A percentile compares a stretch with the other conserved stretches of the same genome.
Conservation (phyloP, 169 alveolate species). For the Perkinsus olseni region DNA sequence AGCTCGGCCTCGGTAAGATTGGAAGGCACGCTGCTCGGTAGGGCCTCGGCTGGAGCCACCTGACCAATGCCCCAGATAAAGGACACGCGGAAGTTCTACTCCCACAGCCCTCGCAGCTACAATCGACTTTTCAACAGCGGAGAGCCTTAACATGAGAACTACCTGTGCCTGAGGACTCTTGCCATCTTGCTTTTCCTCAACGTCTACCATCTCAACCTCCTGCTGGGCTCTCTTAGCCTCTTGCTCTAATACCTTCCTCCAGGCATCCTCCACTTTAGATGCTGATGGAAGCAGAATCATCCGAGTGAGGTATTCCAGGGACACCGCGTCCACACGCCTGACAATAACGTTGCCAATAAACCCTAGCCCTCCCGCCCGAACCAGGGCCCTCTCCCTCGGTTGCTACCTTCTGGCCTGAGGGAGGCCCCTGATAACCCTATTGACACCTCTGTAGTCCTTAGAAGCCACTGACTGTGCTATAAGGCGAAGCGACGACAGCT, state of each 20-base stretch:
- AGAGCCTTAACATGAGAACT: no score
- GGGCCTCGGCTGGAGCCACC: not conserved
- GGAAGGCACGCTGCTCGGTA: not conserved
- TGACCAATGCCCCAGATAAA: not conserved
- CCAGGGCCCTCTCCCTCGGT: not conserved
- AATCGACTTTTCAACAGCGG: no score
- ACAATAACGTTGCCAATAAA: not conserved
- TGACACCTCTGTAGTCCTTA: not conserved
- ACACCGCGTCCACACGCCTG: not conserved
- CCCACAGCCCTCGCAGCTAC: no score
- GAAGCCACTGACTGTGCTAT: not conserved
- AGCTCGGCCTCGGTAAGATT: not conserved
- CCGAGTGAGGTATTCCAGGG: not conserved
- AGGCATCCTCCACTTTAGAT: not conserved
- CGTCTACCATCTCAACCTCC: not conserved
- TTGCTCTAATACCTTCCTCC: not conserved
- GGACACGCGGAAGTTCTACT: not conserved
- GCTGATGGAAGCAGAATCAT: not conserved
- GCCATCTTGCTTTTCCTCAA: not conserved
- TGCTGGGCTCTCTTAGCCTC: not conserved
- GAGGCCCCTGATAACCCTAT: not conserved
- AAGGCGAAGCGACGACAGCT: not conserved
- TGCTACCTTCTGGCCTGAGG: not conserved
- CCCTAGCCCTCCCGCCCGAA: no score
- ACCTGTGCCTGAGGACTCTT: not conserved